Evolutionary conservation across 805 yeast species (phyloP), one percentile per base, ranked within the genome.

Genomic region (Hyphopichia homilentoma): DNA sequence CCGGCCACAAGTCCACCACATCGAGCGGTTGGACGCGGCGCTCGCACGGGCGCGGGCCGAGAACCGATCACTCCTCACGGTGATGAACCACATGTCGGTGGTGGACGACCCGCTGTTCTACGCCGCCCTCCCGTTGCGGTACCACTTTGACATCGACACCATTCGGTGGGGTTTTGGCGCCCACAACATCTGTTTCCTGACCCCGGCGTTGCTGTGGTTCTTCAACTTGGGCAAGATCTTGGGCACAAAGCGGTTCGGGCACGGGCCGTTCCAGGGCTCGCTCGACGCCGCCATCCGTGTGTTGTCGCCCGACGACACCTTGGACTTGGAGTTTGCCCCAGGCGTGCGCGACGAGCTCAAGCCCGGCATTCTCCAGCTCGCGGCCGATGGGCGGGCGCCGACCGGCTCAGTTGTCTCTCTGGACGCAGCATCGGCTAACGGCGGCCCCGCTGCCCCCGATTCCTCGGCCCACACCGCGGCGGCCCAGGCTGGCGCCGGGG

Each of bases 151-250:
- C 35, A 61, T 84, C 12, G 83, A 79, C 40, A 72, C 75, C 33
- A 76, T 87, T 33, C 70, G 98, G 48, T 90, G 97, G 97, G 89
- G 96, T 4, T 67, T 93, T 34, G 98, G 95, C 0, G 98, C 98
- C 7, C 77, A 81, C 31, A 89, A 93, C 54, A 76, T 90, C 24
- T 90, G 97, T 53, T 90, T 93, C 58, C 73, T 77, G 16, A 74
- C 65, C 38, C 59, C 57, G 16, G 45, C 68, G 3, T 53, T 73
- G 2, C 57, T 78, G 6, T 68, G 51, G 54, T 89, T 87, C 52
- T 90, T 90, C 65, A 77, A 88, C 16, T 58, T 87, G 39, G 98
- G 98, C 2, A 89, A 89, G 58, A 81, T 88, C n/a, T 61, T 90
- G 38, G 75, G 90, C 1, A 85, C 95, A 2, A 81, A 79, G 47